These are phyloP conservation scores for Phytophthora constricta DNA, from an alignment of 352 stramenopile species.

Conservation along the genomic window DNA sequence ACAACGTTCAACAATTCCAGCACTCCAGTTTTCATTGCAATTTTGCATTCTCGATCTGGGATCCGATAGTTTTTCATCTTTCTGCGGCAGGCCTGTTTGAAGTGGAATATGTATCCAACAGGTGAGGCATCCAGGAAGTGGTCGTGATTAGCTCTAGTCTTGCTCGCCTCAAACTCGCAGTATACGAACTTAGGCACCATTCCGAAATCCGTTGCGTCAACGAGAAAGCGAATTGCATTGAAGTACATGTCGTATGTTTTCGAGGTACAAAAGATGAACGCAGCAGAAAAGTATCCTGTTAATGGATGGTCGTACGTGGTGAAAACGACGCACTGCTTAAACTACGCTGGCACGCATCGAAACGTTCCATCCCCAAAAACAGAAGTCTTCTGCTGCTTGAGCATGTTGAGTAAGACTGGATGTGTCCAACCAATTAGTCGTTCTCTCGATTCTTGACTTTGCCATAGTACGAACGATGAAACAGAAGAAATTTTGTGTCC, in stretches of 20 bases:
- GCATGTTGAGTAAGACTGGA: slow-evolving; percentile 10
- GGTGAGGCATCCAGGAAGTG: slow-evolving; percentile 15
- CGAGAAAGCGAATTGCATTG: slow-evolving; percentile 16
- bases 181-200: slow-evolving; percentile 19
- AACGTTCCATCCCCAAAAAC: slow-evolving; percentile 39
- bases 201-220: neutral
- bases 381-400: slow-evolving; percentile 16
- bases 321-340: slow-evolving; percentile 26
- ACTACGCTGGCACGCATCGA: slow-evolving; percentile 12
- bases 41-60: neutral
- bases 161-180: slow-evolving; percentile 27
- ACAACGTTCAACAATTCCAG: slow-evolving; percentile 19
- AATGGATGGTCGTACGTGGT: slow-evolving; percentile 17
- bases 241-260: slow-evolving; percentile 24
- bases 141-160: slow-evolving; percentile 15
- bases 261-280: slow-evolving; percentile 12
- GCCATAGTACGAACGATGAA: neutral
- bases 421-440: slow-evolving; percentile 32
- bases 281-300: slow-evolving; percentile 7
- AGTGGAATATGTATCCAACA: slow-evolving; percentile 32
- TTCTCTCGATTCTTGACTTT: neutral
- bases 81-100: slow-evolving; percentile 11
- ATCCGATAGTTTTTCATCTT: slow-evolving; percentile 19
- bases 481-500: neutral
- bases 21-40: slow-evolving; percentile 7